phyloP scores from a whole-genome alignment of 1,284 basidiomycete species.

The Ganoderma lingzhi region DNA sequence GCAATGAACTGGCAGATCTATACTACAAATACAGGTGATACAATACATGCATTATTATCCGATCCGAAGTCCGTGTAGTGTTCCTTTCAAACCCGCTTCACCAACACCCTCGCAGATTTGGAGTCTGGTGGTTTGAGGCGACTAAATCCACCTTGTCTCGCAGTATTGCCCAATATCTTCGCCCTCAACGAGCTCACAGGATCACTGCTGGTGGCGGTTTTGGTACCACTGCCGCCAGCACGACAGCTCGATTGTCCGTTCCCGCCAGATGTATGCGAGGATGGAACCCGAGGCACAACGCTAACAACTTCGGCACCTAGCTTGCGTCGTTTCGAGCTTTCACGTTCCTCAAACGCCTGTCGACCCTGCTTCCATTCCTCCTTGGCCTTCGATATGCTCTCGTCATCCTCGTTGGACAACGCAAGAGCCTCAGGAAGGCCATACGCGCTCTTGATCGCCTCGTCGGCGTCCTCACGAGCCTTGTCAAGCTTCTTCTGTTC shows the following conservation, averaged over 20 bases:
- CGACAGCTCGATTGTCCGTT: constrained; percentile 21
- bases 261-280: constrained; percentile 20
- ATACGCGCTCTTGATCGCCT: constrained; percentile 74
- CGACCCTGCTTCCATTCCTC: constrained; percentile 65
- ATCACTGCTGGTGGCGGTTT: constrained; percentile 27
- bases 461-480: constrained; percentile 71
- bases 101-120: constrained; percentile 16
- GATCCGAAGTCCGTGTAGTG: background rate
- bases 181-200: constrained; percentile 57
- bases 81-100: constrained; percentile 21
- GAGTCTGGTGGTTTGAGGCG: constrained; percentile 34
- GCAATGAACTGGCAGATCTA: constrained; percentile 2
- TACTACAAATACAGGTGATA: constrained; percentile 20
- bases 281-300: constrained; percentile 39
- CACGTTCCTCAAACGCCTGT: constrained; percentile 49
- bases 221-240: constrained; percentile 21
- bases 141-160: constrained; percentile 31
- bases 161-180: constrained; percentile 61
- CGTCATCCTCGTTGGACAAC: constrained; percentile 68
- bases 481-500: constrained; percentile 84
- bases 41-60: constrained; percentile 6
- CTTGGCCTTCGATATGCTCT: constrained; percentile 62
- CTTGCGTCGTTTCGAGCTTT: constrained; percentile 57
- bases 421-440: constrained; percentile 72
- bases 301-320: constrained; percentile 44